Percentiles rank a stretch among this genome's conserved stretches.
Evolutionary conservation across 345 rosid genomes (phyloP).

Genomic region (Stellera chamaejasme): DNA sequence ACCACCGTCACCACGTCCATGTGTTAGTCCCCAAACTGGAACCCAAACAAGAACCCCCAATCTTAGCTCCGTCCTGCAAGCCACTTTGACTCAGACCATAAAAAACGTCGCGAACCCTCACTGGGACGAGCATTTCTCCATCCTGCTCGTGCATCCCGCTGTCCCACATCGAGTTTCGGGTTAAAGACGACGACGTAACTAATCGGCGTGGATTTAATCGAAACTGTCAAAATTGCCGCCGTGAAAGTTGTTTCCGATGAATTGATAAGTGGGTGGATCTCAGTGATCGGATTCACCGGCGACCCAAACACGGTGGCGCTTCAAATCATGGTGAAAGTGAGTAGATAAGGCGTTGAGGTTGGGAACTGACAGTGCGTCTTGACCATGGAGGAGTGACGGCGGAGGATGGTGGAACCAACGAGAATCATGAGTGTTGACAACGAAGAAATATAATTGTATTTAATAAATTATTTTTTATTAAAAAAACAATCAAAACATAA

Average conservation of each 20-base stretch:
- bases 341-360: too few species aligned
- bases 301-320: conserved; percentile 41
- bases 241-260: conserved; percentile 29
- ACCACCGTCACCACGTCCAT: too few species aligned
- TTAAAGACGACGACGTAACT: conserved; percentile 79
- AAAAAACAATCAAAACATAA: too few species aligned
- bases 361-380: too few species aligned
- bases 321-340: conserved; percentile 27
- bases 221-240: conserved; percentile 46
- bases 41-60: too few species aligned
- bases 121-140: conserved; percentile 64
- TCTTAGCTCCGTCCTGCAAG: conserved; percentile 50
- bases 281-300: conserved; percentile 34
- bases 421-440: too few species aligned
- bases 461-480: too few species aligned
- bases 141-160: conserved; percentile 67
- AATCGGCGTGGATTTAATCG: conserved; percentile 71
- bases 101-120: conserved; percentile 54
- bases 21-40: too few species aligned
- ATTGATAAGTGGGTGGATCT: conserved; percentile 42
- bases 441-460: too few species aligned
- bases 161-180: conserved; percentile 52
- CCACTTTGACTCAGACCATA: conserved; percentile 69
- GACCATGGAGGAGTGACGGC: too few species aligned
- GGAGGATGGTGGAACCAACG: too few species aligned